Percentiles rank a stretch among this genome's conserved stretches.
Conservation (phyloP, 2,329 filamentous ascomycete genomes). For the Fusarium subtropicale region DNA sequence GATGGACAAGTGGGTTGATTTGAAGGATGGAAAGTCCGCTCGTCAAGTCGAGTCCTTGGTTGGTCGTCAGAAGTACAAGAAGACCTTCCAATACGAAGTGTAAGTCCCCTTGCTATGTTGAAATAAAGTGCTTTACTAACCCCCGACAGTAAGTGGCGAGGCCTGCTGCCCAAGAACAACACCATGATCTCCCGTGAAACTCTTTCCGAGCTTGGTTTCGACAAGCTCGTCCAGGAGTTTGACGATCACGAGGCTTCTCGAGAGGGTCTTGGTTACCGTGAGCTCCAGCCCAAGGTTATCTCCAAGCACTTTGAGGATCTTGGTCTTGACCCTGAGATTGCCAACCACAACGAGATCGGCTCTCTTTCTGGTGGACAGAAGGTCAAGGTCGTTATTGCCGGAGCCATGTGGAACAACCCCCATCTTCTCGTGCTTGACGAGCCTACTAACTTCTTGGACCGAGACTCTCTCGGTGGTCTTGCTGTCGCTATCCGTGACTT, state of each 20-base stretch:
- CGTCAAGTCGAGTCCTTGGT: constrained; percentile 89
- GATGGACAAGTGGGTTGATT: constrained; percentile 89
- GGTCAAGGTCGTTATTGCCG: constrained; percentile 97
- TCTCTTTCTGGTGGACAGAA: constrained; percentile 97
- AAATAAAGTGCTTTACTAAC: constrained; percentile 45
- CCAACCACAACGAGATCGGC: constrained; percentile 98
- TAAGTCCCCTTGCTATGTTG: constrained; percentile 56
- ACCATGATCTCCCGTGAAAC: constrained; percentile 93
- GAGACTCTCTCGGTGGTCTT: constrained; percentile 94
- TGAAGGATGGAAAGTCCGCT: constrained; percentile 82
- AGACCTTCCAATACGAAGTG: constrained; percentile 98
- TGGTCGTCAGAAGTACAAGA: constrained; percentile 98
- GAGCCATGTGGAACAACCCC: constrained; percentile 99
- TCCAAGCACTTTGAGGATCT: constrained; percentile 98
- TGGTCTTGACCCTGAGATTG: constrained; percentile 95
- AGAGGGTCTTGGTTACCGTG: constrained; percentile 95
- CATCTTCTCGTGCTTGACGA: constrained; percentile 97
- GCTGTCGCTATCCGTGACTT: constrained; percentile 98
- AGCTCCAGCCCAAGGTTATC: constrained; percentile 92
- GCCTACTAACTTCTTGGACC: constrained; percentile 98
- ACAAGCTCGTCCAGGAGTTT: constrained; percentile 96
- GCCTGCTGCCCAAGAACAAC: constrained; percentile 92
- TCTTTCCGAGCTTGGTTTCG: constrained; percentile 84
- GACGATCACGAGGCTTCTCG: constrained; percentile 99
- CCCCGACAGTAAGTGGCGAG: constrained; percentile 81